Evolutionary conservation across 2,329 filamentous ascomycete genomes (phyloP), one percentile per base, ranked within the genome.

Genomic region (Fusarium buharicum): DNA sequence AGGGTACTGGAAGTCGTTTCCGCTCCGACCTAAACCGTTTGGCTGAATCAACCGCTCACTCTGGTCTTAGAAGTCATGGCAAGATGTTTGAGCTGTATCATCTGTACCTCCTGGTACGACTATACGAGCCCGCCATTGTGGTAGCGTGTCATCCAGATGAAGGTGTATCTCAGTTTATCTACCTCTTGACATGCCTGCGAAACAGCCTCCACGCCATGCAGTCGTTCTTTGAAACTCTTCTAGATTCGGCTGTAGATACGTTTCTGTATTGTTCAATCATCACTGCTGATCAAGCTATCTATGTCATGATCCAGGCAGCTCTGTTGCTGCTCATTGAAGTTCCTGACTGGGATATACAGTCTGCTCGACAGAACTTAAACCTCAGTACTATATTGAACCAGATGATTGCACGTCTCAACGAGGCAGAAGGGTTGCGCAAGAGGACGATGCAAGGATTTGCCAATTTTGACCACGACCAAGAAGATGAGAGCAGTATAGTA

Each of bases 91-190:
- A 68, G 38, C 64, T 75, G 14, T 70, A 74, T 37, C 71, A 76
- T 47, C 70, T 74, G n/a, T 76, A 76, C 34, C 67, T 77, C 12
- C 62, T 77, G 4, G 74, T 76, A 22, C 72, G 75, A 8, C 59
- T 78, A 13, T 77, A 79, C 59, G 71, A 79, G 28, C 77, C 78
- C 1, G 77, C 76, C 8, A 76, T 76, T 6, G 62, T 73, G 16
- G 60, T 72, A n/a, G 67, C 60, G 44, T 61, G 68, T 16, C 62
- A 69, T 11, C 62, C 65, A 16, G 60, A 69, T n/a, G 69, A 71
- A 30, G 58, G 63, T 16, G 64, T 72, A 7, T 62, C 70, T 3
- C 66, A 64, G 6, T 66, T 70, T 17, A 63, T 66, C 6, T 73
- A 72, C 50, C 72, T 73, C 28, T 56, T 68, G 2, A 70, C 75